Evolutionary conservation across 208 protist genomes (phyloP).

Genomic region (Acanthamoeba sp.): DNA sequence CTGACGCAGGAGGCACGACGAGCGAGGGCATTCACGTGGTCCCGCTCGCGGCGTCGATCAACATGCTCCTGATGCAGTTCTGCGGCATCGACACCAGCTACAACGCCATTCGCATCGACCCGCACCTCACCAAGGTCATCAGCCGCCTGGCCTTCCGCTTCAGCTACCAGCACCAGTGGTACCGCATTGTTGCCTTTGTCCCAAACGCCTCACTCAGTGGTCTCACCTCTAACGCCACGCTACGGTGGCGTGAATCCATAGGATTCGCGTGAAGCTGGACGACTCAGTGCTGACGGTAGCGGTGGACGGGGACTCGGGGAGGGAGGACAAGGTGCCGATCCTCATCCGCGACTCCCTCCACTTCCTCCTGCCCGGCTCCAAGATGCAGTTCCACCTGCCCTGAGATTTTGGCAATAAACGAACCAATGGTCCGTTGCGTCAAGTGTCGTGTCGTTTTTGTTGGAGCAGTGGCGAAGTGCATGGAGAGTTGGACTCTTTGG

Average conservation of each 20-base stretch:
- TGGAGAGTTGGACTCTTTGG: no score
- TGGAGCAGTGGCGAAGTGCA: no score
- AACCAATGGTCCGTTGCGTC: no score
- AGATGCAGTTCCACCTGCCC: slow-evolving; percentile 58
- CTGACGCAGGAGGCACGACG: slow-evolving; percentile 66
- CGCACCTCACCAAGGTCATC: slow-evolving; percentile 51
- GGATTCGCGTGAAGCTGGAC: slow-evolving; percentile 11
- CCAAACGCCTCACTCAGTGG: no score
- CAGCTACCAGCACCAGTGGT: slow-evolving; percentile 61
- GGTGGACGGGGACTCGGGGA: slow-evolving; percentile 11
- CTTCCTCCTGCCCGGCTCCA: slow-evolving; percentile 63
- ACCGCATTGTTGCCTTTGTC: background rate
- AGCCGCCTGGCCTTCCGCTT: slow-evolving; percentile 47
- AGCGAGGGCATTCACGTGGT: slow-evolving; percentile 78
- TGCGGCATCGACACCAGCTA: slow-evolving; percentile 74
- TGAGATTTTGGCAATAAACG: no score
- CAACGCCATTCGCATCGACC: slow-evolving; percentile 60
- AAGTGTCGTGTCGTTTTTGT: no score
- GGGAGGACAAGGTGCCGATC: slow-evolving; percentile 47
- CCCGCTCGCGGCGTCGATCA: slow-evolving; percentile 78
- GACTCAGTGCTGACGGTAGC: slow-evolving; percentile 29
- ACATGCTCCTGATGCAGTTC: slow-evolving; percentile 77
- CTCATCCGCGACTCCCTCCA: slow-evolving; percentile 27
- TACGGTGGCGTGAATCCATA: background rate
- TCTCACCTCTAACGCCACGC: background rate